Evolutionary conservation across 2,329 filamentous ascomycete species (phyloP).

Genomic region (Phyllosticta citriasiana): DNA sequence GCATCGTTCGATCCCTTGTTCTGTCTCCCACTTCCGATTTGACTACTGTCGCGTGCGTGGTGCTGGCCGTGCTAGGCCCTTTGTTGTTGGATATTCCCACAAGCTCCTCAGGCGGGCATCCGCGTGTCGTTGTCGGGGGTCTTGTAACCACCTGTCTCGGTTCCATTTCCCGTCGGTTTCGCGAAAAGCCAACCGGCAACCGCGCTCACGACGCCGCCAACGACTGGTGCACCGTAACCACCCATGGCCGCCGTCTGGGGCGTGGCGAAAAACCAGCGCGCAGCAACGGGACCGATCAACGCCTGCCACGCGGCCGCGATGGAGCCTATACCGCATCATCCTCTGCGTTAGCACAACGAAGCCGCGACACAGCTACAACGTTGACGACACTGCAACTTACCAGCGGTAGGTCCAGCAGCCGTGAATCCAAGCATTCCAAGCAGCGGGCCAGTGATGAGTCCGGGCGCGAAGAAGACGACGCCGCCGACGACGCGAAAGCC

Average conservation of each 20-base stretch:
- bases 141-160: background rate
- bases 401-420: conserved; percentile 15
- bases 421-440: conserved; percentile 17
- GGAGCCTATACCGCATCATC: conserved; percentile 13
- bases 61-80: background rate
- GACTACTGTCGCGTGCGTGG: background rate
- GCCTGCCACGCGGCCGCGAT: conserved; percentile 17
- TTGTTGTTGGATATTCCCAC: background rate
- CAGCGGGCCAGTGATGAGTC: conserved; percentile 1
- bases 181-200: background rate
- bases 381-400: conserved; percentile 9
- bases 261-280: conserved; percentile 17
- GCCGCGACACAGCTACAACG: no score
- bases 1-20: background rate
- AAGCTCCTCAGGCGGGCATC: no score
- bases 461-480: no score
- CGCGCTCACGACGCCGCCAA: background rate
- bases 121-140: no score
- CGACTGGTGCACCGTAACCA: conserved; percentile 17
- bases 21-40: background rate
- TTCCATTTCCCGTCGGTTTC: background rate
- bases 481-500: no score
- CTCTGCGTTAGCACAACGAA: no score
- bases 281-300: conserved; percentile 17
- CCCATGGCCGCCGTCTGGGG: conserved; percentile 25